Conservation (phyloP, 495 filamentous ascomycete genomes). For the Bacidia gigantensis region DNA sequence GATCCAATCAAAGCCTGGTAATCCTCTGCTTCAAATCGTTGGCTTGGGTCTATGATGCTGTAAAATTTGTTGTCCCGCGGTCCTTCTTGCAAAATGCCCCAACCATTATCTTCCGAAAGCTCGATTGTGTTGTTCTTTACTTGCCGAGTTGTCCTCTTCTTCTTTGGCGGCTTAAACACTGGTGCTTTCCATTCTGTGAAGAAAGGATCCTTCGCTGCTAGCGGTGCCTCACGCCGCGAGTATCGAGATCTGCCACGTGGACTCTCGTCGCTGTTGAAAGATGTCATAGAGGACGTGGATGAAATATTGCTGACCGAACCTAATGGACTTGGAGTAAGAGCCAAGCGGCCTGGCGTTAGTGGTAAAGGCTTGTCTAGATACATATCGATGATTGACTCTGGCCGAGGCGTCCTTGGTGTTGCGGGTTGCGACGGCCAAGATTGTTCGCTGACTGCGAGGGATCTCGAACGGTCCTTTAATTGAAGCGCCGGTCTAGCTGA, state of each 20-base stretch:
- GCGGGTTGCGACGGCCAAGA: not conserved
- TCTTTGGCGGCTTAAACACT: not conserved
- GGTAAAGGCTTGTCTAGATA: conserved; percentile 6
- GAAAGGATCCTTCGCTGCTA: not conserved
- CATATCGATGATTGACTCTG: not conserved
- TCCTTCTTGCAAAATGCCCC: not conserved
- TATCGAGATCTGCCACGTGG: not conserved
- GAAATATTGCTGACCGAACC: conserved; percentile 3
- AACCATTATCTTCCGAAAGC: not conserved
- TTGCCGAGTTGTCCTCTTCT: not conserved
- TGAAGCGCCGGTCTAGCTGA: not conserved
- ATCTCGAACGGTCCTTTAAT: not conserved
- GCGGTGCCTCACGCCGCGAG: not conserved
- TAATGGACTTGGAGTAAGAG: conserved; percentile 3
- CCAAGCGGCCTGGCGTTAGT: not conserved
- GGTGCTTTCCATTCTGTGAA: conserved; percentile 4
- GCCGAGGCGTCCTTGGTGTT: not conserved
- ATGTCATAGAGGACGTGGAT: not conserved
- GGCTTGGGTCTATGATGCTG: not conserved
- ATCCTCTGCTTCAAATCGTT: not conserved
- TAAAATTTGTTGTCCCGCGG: not conserved
- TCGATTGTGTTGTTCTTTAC: not conserved
- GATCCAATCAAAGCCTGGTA: not conserved
- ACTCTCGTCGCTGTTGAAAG: not conserved
- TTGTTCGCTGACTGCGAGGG: not conserved